These are phyloP conservation scores for Sphagnum contortum DNA, from an alignment of 225 moss, liverwort and hornwort species.

Conservation along the genomic window DNA sequence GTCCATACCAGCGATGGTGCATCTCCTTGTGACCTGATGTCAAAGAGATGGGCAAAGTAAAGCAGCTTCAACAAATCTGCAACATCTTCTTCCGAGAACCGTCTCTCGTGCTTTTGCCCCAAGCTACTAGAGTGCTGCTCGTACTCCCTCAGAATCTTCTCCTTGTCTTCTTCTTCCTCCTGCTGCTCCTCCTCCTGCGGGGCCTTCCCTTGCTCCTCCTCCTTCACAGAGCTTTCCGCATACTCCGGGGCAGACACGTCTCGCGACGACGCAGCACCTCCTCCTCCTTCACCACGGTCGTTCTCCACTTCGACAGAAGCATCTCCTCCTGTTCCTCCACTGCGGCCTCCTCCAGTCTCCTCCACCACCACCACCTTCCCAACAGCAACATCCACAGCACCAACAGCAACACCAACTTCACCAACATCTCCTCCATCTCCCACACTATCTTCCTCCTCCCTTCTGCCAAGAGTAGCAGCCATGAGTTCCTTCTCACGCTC, in stretches of 20 bases:
- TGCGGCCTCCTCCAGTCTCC: conserved; percentile 5
- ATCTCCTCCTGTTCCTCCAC: conserved; percentile 8
- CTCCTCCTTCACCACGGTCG: conserved; percentile 21
- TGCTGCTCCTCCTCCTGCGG: conserved; percentile 6
- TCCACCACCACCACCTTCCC: conserved; percentile 1
- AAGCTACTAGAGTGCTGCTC: conserved; percentile 12
- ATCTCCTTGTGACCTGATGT: conserved; percentile 69
- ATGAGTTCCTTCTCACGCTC: conserved; percentile 84
- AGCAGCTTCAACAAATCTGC: conserved; percentile 69
- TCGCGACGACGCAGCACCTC: conserved; percentile 13
- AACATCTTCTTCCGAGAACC: conserved; percentile 48
- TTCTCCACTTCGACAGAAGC: conserved; percentile 20
- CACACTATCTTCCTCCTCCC: conserved; percentile 45
- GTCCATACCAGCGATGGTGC: conserved; percentile 70
- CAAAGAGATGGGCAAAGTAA: conserved; percentile 81
- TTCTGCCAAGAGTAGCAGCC: conserved; percentile 61
- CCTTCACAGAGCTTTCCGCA: conserved; percentile 12
- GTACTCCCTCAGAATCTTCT: conserved; percentile 25
- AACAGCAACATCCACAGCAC: conserved; percentile 16
- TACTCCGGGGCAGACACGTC: conserved; percentile 30
- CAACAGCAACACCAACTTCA: conserved; percentile 5
- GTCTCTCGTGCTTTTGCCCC: not conserved
- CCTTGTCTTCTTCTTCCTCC: conserved; percentile 3
- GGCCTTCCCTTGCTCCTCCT: conserved; percentile 16
- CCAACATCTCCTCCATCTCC: conserved; percentile 12